Conservation (phyloP, 1,139 yeast species). For the Blastobotrys indianensis region DNA sequence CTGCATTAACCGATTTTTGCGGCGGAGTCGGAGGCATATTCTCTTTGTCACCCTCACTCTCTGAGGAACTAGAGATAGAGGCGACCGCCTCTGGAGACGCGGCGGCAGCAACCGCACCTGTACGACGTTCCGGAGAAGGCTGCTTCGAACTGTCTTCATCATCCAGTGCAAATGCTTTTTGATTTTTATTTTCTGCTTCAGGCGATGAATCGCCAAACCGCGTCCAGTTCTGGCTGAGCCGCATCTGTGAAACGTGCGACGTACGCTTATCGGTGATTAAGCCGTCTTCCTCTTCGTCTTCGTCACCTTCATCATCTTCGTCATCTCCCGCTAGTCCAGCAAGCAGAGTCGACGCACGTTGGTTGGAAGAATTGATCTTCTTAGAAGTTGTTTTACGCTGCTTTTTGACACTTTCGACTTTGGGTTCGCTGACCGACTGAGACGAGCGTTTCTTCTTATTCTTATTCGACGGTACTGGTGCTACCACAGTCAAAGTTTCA, state of each 20-base stretch:
- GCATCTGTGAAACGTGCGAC: slow-evolving; percentile 8
- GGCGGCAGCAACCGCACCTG: too few relatives aligned
- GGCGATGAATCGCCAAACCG: slow-evolving; percentile 8
- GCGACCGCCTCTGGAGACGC: too few relatives aligned
- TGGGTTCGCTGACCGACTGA: not conserved
- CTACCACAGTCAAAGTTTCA: slow-evolving; percentile 3
- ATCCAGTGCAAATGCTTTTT: slow-evolving; percentile 10
- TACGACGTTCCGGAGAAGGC: too few relatives aligned
- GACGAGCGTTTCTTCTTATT: not conserved
- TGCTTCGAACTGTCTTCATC: not conserved
- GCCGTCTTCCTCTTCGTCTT: slow-evolving; percentile 3
- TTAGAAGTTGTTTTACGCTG: too few relatives aligned
- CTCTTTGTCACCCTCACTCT: too few relatives aligned
- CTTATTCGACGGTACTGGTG: slow-evolving; percentile 14
- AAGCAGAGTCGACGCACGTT: too few relatives aligned
- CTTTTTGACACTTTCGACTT: not conserved
- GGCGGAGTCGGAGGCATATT: too few relatives aligned
- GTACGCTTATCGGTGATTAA: not conserved
- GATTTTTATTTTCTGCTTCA: not conserved
- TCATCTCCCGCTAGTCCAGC: too few relatives aligned
- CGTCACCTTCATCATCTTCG: slow-evolving; percentile 4
- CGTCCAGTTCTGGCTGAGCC: slow-evolving; percentile 11
- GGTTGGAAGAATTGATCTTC: too few relatives aligned
- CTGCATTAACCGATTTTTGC: not conserved
- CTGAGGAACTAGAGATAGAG: too few relatives aligned